phyloP scores from a whole-genome alignment of 345 rosid genomes.

The Barbarea vulgaris region DNA sequence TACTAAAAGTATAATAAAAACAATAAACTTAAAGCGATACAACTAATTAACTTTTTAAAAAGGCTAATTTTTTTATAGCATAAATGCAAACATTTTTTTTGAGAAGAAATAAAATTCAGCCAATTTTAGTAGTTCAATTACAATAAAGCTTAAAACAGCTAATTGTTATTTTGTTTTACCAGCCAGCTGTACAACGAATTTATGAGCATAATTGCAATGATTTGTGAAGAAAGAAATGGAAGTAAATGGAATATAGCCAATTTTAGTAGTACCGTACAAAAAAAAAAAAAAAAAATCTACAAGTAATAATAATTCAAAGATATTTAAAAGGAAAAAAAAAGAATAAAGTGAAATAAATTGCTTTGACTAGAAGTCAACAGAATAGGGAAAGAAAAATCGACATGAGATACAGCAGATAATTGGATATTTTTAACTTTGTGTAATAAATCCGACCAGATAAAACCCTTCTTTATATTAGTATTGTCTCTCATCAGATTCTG shows the following conservation, averaged over 20 bases:
- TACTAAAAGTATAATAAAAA: too few species aligned
- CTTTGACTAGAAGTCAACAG: slow-evolving; percentile 20
- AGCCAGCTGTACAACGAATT: neutral
- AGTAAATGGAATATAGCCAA: neutral
- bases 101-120: neutral
- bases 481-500: slow-evolving; percentile 15
- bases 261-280: neutral
- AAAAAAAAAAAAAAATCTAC: neutral
- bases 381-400: neutral
- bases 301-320: neutral
- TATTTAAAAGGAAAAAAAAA: neutral
- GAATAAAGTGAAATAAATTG: neutral
- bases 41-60: neutral
- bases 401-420: neutral
- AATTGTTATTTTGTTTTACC: neutral
- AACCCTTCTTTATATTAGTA: slow-evolving; percentile 2
- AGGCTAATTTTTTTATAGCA: neutral
- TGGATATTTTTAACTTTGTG: neutral
- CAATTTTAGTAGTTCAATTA: neutral
- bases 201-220: neutral
- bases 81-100: neutral
- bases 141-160: neutral
- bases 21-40: neutral
- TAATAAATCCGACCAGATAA: slow-evolving; percentile 29
- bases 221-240: neutral